Conservation (phyloP, 768 basidiomycete species). For the Crucibulum laeve region DNA sequence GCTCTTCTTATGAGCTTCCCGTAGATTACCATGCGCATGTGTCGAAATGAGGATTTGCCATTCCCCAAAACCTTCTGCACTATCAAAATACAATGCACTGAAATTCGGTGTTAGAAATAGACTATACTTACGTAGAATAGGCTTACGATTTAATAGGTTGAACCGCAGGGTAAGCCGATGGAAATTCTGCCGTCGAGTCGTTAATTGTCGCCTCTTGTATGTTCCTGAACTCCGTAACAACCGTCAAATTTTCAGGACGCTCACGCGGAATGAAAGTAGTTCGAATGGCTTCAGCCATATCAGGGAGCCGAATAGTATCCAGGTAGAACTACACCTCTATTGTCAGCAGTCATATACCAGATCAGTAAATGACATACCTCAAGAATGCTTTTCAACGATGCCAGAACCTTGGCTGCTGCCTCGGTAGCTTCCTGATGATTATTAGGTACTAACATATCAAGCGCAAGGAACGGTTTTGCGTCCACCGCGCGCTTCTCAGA, state of each 20-base stretch:
- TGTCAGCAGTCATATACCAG: too few species aligned
- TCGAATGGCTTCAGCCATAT: neutral
- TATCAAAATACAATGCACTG: conserved; percentile 55
- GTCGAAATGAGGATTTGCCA: conserved; percentile 59
- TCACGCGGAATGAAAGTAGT: neutral
- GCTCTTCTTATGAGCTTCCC: conserved; percentile 41
- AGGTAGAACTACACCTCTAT: neutral
- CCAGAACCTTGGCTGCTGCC: too few species aligned
- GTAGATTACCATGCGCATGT: conserved; percentile 43
- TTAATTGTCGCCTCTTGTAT: neutral
- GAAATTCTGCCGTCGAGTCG: conserved; percentile 2
- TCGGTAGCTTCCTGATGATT: too few species aligned
- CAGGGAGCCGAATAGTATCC: neutral
- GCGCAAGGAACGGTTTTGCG: too few species aligned
- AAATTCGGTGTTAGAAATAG: neutral
- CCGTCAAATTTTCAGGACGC: neutral
- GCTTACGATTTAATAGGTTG: conserved; percentile 53
- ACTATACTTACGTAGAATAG: neutral
- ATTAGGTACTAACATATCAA: too few species aligned
- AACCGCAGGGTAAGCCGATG: conserved; percentile 28
- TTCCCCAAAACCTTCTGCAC: conserved; percentile 54
- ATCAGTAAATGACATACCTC: too few species aligned
- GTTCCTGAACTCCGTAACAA: neutral
- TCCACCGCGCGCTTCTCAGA: too few species aligned
- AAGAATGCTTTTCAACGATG: too few species aligned